Evolutionary conservation across 1,139 yeast species (phyloP), one percentile per base, ranked within the genome.

Genomic region (Pichia terricola): DNA sequence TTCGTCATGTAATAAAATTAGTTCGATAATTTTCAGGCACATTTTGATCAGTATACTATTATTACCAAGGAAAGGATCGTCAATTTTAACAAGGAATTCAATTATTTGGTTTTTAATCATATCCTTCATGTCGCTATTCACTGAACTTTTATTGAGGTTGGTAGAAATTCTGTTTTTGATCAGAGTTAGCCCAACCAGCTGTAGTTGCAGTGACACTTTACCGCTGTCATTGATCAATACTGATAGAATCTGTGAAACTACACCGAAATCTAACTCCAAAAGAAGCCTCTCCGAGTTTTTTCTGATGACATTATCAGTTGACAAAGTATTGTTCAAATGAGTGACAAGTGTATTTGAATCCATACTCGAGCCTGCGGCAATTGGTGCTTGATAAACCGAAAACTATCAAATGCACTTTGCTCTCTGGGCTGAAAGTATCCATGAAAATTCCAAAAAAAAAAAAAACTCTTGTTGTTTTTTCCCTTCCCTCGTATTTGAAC

Each of bases 281-380:
- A 34, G 35, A 7, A 34, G n/a, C 7, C 7, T n/a, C n/a, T 34
- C 35, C 7, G 35, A 34, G 25, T 11, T 16, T 16, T 34, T 34
- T 34, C 35, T 34, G 35, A 16, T 16, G 9, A 6, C 11, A 34
- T 34, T 34, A 16, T 28, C 38, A 37, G 3, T 28, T 8, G 32
- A n/a, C 8, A 37, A 26, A 11, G 28, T 26, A 27, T 26, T 26
- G 5, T 35, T 22, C 7, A 34, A 16, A 34, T 34, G 25, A 10
- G 35, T 7, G n/a, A 34, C 7, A 11, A 34, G 35, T 34, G 35
- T 7, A 34, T 11, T 7, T 6, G 35, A 10, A 11, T 34, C 35
- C 35, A 36, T 35, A 68, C 68, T 77, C 10, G 10, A 8, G 22
- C 22, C 22, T 16, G 22, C 22, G 2, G 22, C 2, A 16, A 16